Evolutionary conservation across 495 filamentous ascomycete genomes (phyloP).

Genomic region (Penicillium steckii): DNA sequence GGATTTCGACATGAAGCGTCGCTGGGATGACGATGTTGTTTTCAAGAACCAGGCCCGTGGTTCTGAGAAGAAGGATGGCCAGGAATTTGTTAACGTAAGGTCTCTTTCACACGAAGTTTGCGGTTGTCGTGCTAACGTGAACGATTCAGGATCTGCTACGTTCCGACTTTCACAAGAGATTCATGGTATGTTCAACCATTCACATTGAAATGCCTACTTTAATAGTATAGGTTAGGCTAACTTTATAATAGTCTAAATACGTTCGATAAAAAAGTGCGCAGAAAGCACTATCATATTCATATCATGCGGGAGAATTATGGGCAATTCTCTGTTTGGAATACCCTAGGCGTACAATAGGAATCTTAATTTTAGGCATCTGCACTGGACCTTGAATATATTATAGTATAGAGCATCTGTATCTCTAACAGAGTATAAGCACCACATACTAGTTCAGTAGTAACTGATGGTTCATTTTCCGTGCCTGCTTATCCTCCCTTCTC

Average conservation of each 20-base stretch:
- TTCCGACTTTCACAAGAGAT: constrained; percentile 95
- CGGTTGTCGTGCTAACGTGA: constrained; percentile 18
- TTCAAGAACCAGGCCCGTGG: constrained; percentile 98
- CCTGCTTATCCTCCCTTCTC: background rate
- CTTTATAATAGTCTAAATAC: constrained; percentile 57
- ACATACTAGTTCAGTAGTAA: no score
- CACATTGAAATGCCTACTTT: background rate
- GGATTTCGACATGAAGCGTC: constrained; percentile 46
- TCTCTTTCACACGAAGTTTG: background rate
- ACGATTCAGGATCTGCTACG: constrained; percentile 73
- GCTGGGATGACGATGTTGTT: constrained; percentile 99
- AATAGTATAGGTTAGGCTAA: constrained; percentile 28
- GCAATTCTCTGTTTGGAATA: constrained; percentile 2
- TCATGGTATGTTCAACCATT: constrained; percentile 69
- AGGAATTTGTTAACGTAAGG: constrained; percentile 93
- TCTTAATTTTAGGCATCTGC: no score
- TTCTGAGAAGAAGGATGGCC: constrained; percentile 88
- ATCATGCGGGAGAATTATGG: background rate
- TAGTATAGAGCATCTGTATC: no score
- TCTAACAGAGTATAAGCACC: no score
- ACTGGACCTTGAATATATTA: no score
- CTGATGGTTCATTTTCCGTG: no score
- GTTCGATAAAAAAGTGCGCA: constrained; percentile 49
- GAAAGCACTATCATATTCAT: background rate
- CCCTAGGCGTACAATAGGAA: constrained; percentile 2